These are phyloP conservation scores for Scheffersomyces lignicola DNA, from an alignment of 1,139 yeast species.

Conservation along the genomic window DNA sequence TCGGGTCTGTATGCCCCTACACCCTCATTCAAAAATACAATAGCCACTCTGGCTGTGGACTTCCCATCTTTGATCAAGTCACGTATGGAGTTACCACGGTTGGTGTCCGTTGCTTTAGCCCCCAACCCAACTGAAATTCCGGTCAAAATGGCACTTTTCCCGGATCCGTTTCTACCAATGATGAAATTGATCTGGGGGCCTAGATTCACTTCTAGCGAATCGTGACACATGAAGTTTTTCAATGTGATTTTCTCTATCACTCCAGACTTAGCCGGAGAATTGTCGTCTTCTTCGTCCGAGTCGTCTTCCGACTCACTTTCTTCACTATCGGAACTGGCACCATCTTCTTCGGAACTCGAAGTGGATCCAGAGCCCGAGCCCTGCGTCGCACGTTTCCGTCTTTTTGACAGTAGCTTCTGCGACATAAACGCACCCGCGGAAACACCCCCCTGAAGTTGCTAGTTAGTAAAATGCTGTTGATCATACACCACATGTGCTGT, in stretches of 20 bases:
- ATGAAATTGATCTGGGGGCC: slow-evolving; percentile 90
- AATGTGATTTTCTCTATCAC: slow-evolving; percentile 57
- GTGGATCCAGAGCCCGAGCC: background rate
- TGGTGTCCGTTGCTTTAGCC: slow-evolving; percentile 90
- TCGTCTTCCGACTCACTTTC: slow-evolving; percentile 3
- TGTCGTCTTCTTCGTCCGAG: slow-evolving; percentile 7
- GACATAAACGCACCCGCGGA: slow-evolving; percentile 3
- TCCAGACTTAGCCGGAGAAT: slow-evolving; percentile 48
- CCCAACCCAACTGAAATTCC: slow-evolving; percentile 91
- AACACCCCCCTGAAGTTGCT: slow-evolving; percentile 1
- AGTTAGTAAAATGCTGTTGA: slow-evolving; percentile 1
- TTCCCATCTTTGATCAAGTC: slow-evolving; percentile 79
- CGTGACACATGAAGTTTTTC: slow-evolving; percentile 82
- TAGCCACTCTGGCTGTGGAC: slow-evolving; percentile 58
- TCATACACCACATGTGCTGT: background rate
- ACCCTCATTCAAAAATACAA: slow-evolving; percentile 65
- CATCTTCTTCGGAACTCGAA: background rate
- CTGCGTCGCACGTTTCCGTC: slow-evolving; percentile 1
- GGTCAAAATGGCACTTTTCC: slow-evolving; percentile 89
- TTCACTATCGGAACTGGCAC: slow-evolving; percentile 2
- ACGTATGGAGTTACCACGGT: slow-evolving; percentile 72
- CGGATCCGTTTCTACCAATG: slow-evolving; percentile 93
- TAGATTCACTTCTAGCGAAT: slow-evolving; percentile 68
- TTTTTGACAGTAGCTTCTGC: slow-evolving; percentile 1
- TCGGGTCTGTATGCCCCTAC: slow-evolving; percentile 63